Base-by-base conservation (phyloP, 2,329 filamentous ascomycete species). In the Leptographium flavum region DNA sequence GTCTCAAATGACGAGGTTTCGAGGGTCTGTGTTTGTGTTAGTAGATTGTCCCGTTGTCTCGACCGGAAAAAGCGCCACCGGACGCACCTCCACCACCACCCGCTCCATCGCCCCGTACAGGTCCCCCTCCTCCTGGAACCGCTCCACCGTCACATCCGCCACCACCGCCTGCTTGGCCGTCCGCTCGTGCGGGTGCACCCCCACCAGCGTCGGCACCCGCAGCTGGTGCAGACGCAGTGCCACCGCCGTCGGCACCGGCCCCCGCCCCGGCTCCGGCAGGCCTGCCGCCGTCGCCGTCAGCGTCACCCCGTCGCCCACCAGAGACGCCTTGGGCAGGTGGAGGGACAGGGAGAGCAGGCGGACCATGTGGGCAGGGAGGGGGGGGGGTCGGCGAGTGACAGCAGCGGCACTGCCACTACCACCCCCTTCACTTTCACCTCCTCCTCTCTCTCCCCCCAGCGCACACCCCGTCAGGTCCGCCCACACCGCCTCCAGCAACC, bases 181-280 rank as follows among this genome's bases (percentile, higher is more conserved):
- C 50, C 83, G 66, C 67, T 88, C 83, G 54, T 87, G 82, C 21
- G 65, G 59, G 54, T 88, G 87, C 25, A 88, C 73, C 1, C 83
- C 83, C 39, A 88, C 74, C 42, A 88, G 59, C 28, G 76, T 78
- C 23, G 82, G 79, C 10, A 86, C 68, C 32, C 69, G 69, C 42
- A 87, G 58, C 19, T 72, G 69, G 39, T 70, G 68, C 9, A 86
- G 58, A 32, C 66, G 65, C 39, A 83, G 57, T 33, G 52, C 49
- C 17, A 57, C 47, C 13, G 39, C 8, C 55, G 36, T 17, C 5
- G n/a, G n/a, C n/a, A n/a, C 23, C 6, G 5, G 32, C 1, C 5
- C 15, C 4, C 15, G 30, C 25, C 13, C 15, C n/a, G 8, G 23
- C 14, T 8, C 6, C 31, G 21, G 25, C 23, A 17, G 35, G 10